A percentile compares a stretch with the other conserved stretches of the same genome.
Evolutionary conservation across 495 filamentous ascomycete species (phyloP).

Genomic region (Baudoinia panamericana): DNA sequence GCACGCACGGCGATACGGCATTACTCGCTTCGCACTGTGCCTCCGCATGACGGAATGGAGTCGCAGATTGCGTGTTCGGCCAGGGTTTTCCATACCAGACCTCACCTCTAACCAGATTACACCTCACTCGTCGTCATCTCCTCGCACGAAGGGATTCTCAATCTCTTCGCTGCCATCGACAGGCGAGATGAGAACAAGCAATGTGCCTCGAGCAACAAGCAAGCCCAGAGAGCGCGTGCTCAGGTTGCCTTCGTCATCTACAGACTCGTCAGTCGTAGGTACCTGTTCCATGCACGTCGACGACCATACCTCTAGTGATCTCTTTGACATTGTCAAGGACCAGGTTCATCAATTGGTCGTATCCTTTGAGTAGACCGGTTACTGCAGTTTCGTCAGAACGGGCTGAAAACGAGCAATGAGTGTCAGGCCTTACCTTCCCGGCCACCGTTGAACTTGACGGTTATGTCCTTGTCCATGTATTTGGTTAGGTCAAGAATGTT

Average conservation of each 20-base stretch:
- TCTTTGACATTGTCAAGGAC: slow-evolving; percentile 93
- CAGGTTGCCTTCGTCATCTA: slow-evolving; percentile 87
- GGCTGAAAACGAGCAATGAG: background rate
- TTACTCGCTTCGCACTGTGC: too few species aligned
- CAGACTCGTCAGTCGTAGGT: slow-evolving; percentile 1
- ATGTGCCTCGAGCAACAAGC: slow-evolving; percentile 81
- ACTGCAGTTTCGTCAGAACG: slow-evolving; percentile 39
- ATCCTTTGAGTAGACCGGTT: slow-evolving; percentile 78
- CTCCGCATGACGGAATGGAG: too few species aligned
- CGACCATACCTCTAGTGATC: slow-evolving; percentile 57
- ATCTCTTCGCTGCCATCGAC: slow-evolving; percentile 92
- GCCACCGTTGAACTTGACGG: slow-evolving; percentile 92
- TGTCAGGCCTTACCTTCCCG: slow-evolving; percentile 56
- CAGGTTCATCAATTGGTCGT: slow-evolving; percentile 94
- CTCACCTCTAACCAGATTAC: too few species aligned
- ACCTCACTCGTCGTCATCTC: slow-evolving; percentile 38
- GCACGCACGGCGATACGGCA: too few species aligned
- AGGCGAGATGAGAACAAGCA: slow-evolving; percentile 83
- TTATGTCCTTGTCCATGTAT: slow-evolving; percentile 91
- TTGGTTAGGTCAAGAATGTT: slow-evolving; percentile 90
- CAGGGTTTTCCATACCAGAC: background rate
- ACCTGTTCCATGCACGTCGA: slow-evolving; percentile 7
- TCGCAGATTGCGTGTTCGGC: too few species aligned
- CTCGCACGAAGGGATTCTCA: slow-evolving; percentile 75
- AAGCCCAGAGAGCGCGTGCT: slow-evolving; percentile 73